Percentiles rank a stretch among this genome's conserved stretches.
phyloP scores from a whole-genome alignment of 305 asterid genomes.

The Rubia balearica region DNA sequence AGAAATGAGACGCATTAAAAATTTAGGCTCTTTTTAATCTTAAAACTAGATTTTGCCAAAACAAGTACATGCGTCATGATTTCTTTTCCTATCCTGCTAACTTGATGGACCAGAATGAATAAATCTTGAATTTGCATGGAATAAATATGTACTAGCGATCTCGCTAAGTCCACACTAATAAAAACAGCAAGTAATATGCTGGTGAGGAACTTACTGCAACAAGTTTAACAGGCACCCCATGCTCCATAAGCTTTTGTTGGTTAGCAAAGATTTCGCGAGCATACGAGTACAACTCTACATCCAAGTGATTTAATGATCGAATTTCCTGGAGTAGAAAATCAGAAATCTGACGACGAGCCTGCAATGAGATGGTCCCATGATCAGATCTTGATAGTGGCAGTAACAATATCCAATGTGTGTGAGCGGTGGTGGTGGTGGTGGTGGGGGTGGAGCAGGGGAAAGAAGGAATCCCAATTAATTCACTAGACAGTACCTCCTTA shows the following conservation, averaged over 20 bases:
- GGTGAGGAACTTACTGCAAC: constrained; percentile 40
- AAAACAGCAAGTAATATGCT: not conserved
- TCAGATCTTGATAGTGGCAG: not conserved
- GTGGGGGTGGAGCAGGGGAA: not conserved
- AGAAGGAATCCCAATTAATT: not conserved
- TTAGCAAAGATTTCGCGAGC: constrained; percentile 54
- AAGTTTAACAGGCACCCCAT: constrained; percentile 25
- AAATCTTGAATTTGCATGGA: not conserved
- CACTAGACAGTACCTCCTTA: constrained; percentile 48
- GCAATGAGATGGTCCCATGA: constrained; percentile 9
- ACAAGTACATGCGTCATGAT: not conserved
- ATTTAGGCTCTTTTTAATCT: not conserved
- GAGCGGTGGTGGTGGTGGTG: no score
- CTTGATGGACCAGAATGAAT: not conserved
- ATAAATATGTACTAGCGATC: not conserved
- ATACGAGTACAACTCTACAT: constrained; percentile 66
- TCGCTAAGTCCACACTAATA: not conserved
- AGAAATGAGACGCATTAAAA: not conserved
- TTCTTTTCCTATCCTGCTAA: not conserved
- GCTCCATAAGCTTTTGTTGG: constrained; percentile 39
- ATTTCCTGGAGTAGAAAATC: constrained; percentile 57
- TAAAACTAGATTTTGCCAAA: no score
- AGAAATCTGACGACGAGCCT: constrained; percentile 65
- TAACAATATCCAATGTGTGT: not conserved
- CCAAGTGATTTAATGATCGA: constrained; percentile 58